Evolutionary conservation across 2,329 filamentous ascomycete genomes (phyloP).

Genomic region (Polytolypa hystricis): DNA sequence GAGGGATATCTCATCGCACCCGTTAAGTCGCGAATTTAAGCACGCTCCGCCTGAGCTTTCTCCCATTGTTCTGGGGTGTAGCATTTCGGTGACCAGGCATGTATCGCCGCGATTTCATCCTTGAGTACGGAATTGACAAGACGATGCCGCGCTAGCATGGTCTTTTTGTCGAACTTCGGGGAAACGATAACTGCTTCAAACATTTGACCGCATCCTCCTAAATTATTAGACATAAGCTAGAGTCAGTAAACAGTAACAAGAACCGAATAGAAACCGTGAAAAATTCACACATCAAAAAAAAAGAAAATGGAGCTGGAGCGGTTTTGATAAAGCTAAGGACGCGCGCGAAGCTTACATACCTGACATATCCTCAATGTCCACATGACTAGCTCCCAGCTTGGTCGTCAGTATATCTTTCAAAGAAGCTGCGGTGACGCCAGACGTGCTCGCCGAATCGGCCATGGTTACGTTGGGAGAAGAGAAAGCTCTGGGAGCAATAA

Average conservation of each 20-base stretch:
- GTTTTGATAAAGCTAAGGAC: no score
- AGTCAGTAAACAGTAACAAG: no score
- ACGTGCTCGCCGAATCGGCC: slow-evolving; percentile 40
- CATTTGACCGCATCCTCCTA: slow-evolving; percentile 61
- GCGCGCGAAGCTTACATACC: no score
- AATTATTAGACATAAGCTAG: slow-evolving; percentile 4
- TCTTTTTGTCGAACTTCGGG: slow-evolving; percentile 58
- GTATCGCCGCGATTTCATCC: slow-evolving; percentile 78
- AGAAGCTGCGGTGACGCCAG: slow-evolving; percentile 59
- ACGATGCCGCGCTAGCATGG: slow-evolving; percentile 71
- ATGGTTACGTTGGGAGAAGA: slow-evolving; percentile 27
- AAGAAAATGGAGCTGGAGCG: no score
- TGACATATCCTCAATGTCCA: slow-evolving; percentile 85
- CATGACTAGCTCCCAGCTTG: slow-evolving; percentile 62
- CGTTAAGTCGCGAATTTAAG: no score
- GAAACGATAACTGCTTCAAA: slow-evolving; percentile 62
- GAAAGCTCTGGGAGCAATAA: slow-evolving; percentile 24
- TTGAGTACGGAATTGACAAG: slow-evolving; percentile 76
- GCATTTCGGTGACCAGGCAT: slow-evolving; percentile 92
- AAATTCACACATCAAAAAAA: no score
- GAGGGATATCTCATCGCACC: no score
- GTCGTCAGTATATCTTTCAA: slow-evolving; percentile 58
- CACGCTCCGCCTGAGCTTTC: slow-evolving; percentile 43
- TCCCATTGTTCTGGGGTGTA: slow-evolving; percentile 86
- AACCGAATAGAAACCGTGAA: no score